Evolutionary conservation across 371 early-diverging fungal genomes (phyloP).

Genomic region (Nematocida displodere): DNA sequence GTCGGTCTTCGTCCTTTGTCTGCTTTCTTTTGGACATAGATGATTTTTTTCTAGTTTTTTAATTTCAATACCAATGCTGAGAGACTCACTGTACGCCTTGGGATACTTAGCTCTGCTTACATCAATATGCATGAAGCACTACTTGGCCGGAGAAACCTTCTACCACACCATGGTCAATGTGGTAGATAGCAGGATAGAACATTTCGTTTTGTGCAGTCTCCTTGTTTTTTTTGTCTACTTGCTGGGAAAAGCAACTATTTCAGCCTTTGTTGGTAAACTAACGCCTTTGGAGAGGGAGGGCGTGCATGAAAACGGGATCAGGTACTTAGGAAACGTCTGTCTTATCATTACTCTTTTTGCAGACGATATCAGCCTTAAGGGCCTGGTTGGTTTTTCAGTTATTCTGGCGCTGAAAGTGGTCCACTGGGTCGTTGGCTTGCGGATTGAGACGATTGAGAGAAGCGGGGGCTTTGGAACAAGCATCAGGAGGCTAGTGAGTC

Average conservation of each 20-base stretch:
- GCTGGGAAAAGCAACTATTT: conserved; percentile 14
- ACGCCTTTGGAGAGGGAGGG: conserved; percentile 49
- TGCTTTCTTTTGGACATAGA: not conserved
- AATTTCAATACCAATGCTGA: conserved; percentile 45
- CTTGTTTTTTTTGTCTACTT: conserved; percentile 52
- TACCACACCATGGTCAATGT: conserved; percentile 41
- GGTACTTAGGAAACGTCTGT: conserved; percentile 56
- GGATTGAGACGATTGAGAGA: conserved; percentile 48
- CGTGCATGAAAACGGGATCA: conserved; percentile 57
- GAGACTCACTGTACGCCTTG: conserved; percentile 20
- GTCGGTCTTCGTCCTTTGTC: not conserved
- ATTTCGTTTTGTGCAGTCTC: conserved; percentile 56
- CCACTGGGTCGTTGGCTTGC: conserved; percentile 52
- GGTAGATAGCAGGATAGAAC: conserved; percentile 52
- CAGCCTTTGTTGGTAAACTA: conserved; percentile 37
- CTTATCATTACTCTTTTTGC: conserved; percentile 60
- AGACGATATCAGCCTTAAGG: conserved; percentile 52
- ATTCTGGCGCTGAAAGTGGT: conserved; percentile 55
- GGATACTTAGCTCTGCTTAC: conserved; percentile 21
- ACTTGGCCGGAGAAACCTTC: conserved; percentile 9
- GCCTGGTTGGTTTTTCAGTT: conserved; percentile 53
- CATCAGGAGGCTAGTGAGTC: not conserved
- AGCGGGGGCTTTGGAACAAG: not conserved
- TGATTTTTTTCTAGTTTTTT: conserved; percentile 13
- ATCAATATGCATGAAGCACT: conserved; percentile 4